phyloP scores from a whole-genome alignment of 1,284 basidiomycete genomes.

The Cryptococcus maquisensis region DNA sequence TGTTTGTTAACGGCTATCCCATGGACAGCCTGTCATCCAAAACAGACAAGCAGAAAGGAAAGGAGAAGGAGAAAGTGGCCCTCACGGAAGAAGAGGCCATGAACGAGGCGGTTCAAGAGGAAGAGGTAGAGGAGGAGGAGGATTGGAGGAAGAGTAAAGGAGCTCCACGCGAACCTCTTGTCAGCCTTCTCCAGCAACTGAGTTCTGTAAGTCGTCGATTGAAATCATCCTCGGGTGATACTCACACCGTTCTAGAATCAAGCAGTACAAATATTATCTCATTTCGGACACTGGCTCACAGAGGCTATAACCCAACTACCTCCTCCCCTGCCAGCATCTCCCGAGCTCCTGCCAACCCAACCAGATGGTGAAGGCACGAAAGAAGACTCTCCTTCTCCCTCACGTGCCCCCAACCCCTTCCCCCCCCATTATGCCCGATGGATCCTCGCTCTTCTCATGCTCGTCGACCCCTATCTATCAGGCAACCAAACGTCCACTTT shows the following conservation, averaged over 20 bases:
- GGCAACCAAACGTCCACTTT: conserved; percentile 74
- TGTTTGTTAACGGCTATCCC: conserved; percentile 17
- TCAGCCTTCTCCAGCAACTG: conserved; percentile 24
- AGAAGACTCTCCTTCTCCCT: not conserved
- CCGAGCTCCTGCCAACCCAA: conserved; percentile 15
- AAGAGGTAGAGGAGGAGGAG: conserved; percentile 10
- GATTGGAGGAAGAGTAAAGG: conserved; percentile 11
- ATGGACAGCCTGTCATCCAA: not conserved
- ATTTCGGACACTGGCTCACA: conserved; percentile 22
- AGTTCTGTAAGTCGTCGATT: conserved; percentile 16
- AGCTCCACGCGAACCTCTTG: conserved; percentile 29
- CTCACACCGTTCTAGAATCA: conserved; percentile 14
- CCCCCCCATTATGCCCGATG: conserved; percentile 63
- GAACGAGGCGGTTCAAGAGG: conserved; percentile 14
- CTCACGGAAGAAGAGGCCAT: conserved; percentile 13
- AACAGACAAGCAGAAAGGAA: not conserved
- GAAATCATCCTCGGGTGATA: not conserved
- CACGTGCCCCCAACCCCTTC: not conserved
- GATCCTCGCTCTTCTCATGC: conserved; percentile 74
- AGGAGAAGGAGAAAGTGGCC: conserved; percentile 12
- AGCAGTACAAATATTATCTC: conserved; percentile 21
- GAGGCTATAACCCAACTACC: conserved; percentile 15
- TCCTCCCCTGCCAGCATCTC: conserved; percentile 8
- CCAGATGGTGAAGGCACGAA: not conserved
- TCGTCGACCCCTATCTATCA: conserved; percentile 66